Base-by-base conservation (phyloP, 176 grass and related monocot genomes). In the Avena eriantha region DNA sequence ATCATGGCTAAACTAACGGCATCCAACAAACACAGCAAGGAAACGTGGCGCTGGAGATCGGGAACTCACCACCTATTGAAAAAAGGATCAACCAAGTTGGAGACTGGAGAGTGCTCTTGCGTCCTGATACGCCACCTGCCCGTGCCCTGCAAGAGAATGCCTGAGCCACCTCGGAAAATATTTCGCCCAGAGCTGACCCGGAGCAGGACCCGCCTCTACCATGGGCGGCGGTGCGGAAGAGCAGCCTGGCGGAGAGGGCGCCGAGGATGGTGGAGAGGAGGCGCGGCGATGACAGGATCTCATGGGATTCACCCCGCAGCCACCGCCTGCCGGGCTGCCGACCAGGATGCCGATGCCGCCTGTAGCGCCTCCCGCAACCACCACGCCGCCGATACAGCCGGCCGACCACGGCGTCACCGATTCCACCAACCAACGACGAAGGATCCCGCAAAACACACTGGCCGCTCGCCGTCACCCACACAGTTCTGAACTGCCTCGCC, bases 61-160 rank as follows among this genome's bases (percentile, higher is more conserved):
- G 21, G 76, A 54, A 14, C 36, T 59, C 83, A 93, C 91, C 89
- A 93, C 90, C 88, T 87, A 76, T 90, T 97, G 74, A 97, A 95
- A 35, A 93, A 67, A 50, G 91, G 58, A 87, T 95, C 91, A 79
- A 92, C 90, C 83, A 95, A 84, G 76, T 84, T 97, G 85, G 83
- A 88, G 16, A 93, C 79, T 97, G 85, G 82, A 88, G 17, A 93
- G 43, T n/a, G 88, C 80, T 79, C 89, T 95, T 70, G 89, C 89
- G 8, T 77, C 79, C 71, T 90, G 87, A 58, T 88, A 58, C 41
- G 82, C 21, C 64, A 58, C 47, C 64, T 81, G 77, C 34, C 84
- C 90, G 22, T 71, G 85, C 14, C 91, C 95, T 97, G 82, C 47
- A 82, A 80, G 51, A 71, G 53, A 73, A 89, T 29, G 12, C 77